These are phyloP conservation scores for Nicotiana obtusifolia DNA, from an alignment of 257 asterid genomes.

Conservation along the genomic window DNA sequence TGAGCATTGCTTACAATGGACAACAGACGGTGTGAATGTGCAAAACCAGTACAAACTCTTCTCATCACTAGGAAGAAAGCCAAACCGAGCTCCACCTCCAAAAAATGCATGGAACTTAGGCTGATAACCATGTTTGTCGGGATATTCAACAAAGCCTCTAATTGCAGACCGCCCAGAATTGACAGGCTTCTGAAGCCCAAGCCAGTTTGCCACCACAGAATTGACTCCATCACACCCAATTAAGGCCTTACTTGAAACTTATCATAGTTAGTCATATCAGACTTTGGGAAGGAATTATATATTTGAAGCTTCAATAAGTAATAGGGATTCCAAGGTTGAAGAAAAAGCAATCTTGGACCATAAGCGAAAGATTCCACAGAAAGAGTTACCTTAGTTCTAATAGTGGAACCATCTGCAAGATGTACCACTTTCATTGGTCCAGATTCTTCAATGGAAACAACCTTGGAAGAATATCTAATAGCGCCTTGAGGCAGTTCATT, in stretches of 20 bases:
- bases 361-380: neutral
- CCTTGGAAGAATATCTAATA: slow-evolving; percentile 61
- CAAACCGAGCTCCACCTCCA: slow-evolving; percentile 65
- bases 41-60: slow-evolving; percentile 70
- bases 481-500: slow-evolving; percentile 65
- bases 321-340: neutral
- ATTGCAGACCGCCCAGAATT: slow-evolving; percentile 52
- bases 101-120: slow-evolving; percentile 41
- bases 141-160: slow-evolving; percentile 57
- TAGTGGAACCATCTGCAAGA: slow-evolving; percentile 61
- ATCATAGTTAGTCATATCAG: neutral
- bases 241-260: slow-evolving; percentile 41
- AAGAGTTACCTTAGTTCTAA: slow-evolving; percentile 49
- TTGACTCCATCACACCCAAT: slow-evolving; percentile 88
- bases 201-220: slow-evolving; percentile 62
- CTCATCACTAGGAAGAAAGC: slow-evolving; percentile 53
- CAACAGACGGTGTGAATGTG: slow-evolving; percentile 40
- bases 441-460: slow-evolving; percentile 57
- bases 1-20: slow-evolving; percentile 37
- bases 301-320: too few species aligned
- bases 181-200: slow-evolving; percentile 55
- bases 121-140: slow-evolving; percentile 51
- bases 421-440: slow-evolving; percentile 57
- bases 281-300: neutral
- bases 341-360: neutral